phyloP scores from a whole-genome alignment of 768 basidiomycete species.

The Tephrocybe sp. region DNA sequence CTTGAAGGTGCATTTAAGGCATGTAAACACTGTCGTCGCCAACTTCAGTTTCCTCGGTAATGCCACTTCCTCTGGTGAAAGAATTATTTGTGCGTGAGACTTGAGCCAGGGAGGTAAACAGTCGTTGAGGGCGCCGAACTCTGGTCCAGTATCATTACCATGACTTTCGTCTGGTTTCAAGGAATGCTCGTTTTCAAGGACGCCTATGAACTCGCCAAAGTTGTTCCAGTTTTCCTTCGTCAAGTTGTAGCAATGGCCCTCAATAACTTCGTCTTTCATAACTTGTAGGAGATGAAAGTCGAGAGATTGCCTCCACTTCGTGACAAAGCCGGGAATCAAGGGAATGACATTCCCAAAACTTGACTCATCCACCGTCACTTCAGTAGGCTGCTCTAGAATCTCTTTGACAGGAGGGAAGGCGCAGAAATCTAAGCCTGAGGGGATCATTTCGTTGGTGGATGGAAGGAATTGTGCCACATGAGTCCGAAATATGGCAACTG shows the following conservation, averaged over 20 bases:
- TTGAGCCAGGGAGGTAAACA: too few species aligned
- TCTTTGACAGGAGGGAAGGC: conserved; percentile 37
- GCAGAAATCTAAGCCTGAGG: conserved; percentile 47
- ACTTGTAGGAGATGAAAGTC: conserved; percentile 22
- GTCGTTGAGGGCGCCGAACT: too few species aligned
- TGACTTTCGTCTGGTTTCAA: too few species aligned
- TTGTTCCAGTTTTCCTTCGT: too few species aligned
- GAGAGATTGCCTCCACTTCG: conserved; percentile 38
- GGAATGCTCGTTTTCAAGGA: neutral
- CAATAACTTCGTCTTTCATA: too few species aligned
- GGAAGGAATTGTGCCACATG: conserved; percentile 44
- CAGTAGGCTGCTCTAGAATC: conserved; percentile 39
- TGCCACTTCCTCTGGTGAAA: too few species aligned
- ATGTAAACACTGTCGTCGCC: conserved; percentile 45
- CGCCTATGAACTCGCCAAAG: neutral
- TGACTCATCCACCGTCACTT: conserved; percentile 35
- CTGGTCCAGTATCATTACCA: too few species aligned
- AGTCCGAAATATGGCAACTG: conserved; percentile 39
- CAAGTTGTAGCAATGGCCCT: too few species aligned
- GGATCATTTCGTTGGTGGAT: conserved; percentile 41
- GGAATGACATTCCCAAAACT: conserved; percentile 38
- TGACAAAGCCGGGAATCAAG: conserved; percentile 37
- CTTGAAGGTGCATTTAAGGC: conserved; percentile 35
- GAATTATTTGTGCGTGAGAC: too few species aligned
- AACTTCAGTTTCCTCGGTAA: too few species aligned